Conservation (phyloP, 495 filamentous ascomycete species). For the Letharia lupina region DNA sequence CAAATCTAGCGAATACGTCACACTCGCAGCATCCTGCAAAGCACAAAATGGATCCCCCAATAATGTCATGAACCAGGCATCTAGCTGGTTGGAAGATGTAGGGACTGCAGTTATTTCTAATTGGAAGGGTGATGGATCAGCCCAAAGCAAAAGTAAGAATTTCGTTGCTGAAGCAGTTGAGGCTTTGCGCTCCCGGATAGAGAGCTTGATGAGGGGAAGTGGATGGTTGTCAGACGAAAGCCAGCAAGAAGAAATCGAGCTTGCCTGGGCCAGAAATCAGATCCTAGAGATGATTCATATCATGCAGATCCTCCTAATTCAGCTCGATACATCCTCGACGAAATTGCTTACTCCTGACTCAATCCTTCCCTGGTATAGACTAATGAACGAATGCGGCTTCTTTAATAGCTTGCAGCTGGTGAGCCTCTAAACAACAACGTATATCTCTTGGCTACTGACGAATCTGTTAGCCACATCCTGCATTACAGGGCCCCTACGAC, state of each 20-base stretch:
- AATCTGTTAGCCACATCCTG: constrained; percentile 35
- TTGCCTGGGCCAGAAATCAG: constrained; percentile 53
- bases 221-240: constrained; percentile 44
- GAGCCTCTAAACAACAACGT: constrained; percentile 26
- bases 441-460: constrained; percentile 26
- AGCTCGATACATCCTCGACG: constrained; percentile 48
- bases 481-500: constrained; percentile 41
- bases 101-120: constrained; percentile 21
- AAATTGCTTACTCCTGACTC: constrained; percentile 46
- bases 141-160: constrained; percentile 14
- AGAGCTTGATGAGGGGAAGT: constrained; percentile 39
- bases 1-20: constrained; percentile 33
- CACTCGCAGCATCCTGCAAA: constrained; percentile 22
- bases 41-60: neutral
- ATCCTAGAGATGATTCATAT: constrained; percentile 63
- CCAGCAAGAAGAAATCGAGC: constrained; percentile 45
- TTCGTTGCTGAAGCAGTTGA: constrained; percentile 30
- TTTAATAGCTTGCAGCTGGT: constrained; percentile 52
- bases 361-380: constrained; percentile 62
- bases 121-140: constrained; percentile 13
- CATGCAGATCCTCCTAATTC: constrained; percentile 63
- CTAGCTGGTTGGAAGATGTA: constrained; percentile 27
- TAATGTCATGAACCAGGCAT: neutral
- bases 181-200: constrained; percentile 39
- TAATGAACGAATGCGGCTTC: constrained; percentile 58